Percentiles rank a stretch among this genome's conserved stretches.
Conservation (phyloP, 2,329 filamentous ascomycete species). For the Pyrenophora graminea region DNA sequence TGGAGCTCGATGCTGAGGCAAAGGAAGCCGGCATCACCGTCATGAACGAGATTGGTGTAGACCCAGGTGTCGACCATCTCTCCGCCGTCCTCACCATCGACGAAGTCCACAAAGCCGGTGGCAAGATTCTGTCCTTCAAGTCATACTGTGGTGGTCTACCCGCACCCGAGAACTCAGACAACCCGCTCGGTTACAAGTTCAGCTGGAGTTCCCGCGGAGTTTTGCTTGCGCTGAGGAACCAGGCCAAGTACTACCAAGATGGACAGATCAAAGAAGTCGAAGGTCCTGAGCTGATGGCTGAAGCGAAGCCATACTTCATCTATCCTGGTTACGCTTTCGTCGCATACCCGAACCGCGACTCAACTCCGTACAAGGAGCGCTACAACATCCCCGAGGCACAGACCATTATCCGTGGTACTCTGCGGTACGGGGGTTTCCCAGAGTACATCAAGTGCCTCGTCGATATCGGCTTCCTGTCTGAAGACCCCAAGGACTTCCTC, state of each 20-base stretch:
- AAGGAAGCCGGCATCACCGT: slow-evolving; percentile 95
- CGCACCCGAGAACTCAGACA: slow-evolving; percentile 73
- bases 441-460: slow-evolving; percentile 87
- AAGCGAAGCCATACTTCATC: slow-evolving; percentile 87
- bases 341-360: slow-evolving; percentile 92
- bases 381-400: slow-evolving; percentile 92
- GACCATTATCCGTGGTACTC: slow-evolving; percentile 81
- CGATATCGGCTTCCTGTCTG: slow-evolving; percentile 84
- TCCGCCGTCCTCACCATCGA: slow-evolving; percentile 88
- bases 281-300: slow-evolving; percentile 76
- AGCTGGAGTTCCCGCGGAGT: slow-evolving; percentile 78
- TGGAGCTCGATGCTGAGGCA: slow-evolving; percentile 78
- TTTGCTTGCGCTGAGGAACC: slow-evolving; percentile 81
- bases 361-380: slow-evolving; percentile 81
- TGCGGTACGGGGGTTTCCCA: slow-evolving; percentile 88
- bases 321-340: slow-evolving; percentile 89
- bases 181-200: slow-evolving; percentile 94
- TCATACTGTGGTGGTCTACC: slow-evolving; percentile 68
- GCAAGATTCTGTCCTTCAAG: slow-evolving; percentile 81
- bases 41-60: slow-evolving; percentile 77
- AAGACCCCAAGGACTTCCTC: slow-evolving; percentile 68
- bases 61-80: slow-evolving; percentile 74
- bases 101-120: slow-evolving; percentile 82
- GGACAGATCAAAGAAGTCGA: slow-evolving; percentile 67
- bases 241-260: slow-evolving; percentile 80